phyloP scores from a whole-genome alignment of 2,329 filamentous ascomycete species.

The Penicillium glabrum region DNA sequence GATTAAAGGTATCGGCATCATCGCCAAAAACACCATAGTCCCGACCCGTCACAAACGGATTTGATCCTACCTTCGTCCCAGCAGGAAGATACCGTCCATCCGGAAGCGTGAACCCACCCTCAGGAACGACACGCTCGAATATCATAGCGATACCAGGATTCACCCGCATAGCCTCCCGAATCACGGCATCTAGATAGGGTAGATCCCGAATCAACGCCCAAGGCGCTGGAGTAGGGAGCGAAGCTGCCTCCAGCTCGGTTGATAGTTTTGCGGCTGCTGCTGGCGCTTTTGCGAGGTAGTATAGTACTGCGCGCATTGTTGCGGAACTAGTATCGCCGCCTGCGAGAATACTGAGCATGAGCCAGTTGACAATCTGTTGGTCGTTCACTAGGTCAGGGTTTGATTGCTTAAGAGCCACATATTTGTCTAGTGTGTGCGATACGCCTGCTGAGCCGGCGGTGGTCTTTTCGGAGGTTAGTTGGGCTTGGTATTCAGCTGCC shows the following conservation, averaged over 20 bases:
- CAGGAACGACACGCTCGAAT: slow-evolving; percentile 53
- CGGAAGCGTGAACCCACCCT: slow-evolving; percentile 27
- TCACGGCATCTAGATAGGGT: slow-evolving; percentile 52
- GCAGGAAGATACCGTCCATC: slow-evolving; percentile 35
- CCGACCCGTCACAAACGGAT: slow-evolving; percentile 35
- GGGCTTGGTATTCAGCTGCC: slow-evolving; percentile 18
- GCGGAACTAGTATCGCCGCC: slow-evolving; percentile 42
- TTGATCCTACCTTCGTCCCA: slow-evolving; percentile 37
- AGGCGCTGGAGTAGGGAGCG: slow-evolving; percentile 14
- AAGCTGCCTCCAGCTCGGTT: slow-evolving; percentile 15
- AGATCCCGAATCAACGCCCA: slow-evolving; percentile 22
- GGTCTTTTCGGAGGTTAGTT: slow-evolving; percentile 11
- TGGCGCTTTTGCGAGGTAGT: slow-evolving; percentile 23
- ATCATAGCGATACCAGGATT: slow-evolving; percentile 51
- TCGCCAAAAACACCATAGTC: slow-evolving; percentile 47
- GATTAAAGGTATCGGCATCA: slow-evolving; percentile 47
- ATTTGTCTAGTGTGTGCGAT: slow-evolving; percentile 43
- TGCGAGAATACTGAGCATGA: slow-evolving; percentile 36
- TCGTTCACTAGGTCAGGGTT: slow-evolving; percentile 39
- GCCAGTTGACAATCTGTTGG: slow-evolving; percentile 37
- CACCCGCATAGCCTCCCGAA: slow-evolving; percentile 53
- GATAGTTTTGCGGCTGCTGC: slow-evolving; percentile 13
- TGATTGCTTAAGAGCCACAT: slow-evolving; percentile 40
- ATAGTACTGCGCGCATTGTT: slow-evolving; percentile 30
- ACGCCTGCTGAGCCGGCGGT: slow-evolving; percentile 10